phyloP scores from a whole-genome alignment of 1,284 basidiomycete genomes.

The Ceratorhiza oryzae-sativae region DNA sequence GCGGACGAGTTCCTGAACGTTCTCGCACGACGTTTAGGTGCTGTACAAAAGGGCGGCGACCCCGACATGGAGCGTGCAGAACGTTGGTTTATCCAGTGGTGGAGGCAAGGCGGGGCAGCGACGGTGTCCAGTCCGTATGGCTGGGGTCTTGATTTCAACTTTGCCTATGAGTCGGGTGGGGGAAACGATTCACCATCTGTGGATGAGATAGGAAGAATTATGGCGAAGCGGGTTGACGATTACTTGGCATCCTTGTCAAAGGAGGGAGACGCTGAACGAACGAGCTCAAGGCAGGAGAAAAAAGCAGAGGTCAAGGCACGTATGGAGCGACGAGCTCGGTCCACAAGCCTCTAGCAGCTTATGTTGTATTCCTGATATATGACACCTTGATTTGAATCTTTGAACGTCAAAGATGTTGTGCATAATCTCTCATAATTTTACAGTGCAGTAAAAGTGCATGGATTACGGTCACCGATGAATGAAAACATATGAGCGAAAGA shows the following conservation, averaged over 20 bases:
- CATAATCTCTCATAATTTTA: conserved; percentile 38
- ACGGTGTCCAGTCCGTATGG: conserved; percentile 57
- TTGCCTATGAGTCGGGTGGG: conserved; percentile 54
- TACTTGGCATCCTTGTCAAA: conserved; percentile 56
- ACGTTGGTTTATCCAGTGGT: conserved; percentile 82
- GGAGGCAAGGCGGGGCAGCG: conserved; percentile 76
- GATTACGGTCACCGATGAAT: conserved; percentile 35
- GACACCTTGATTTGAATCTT: background rate
- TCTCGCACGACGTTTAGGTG: conserved; percentile 79
- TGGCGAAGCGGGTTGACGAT: conserved; percentile 71
- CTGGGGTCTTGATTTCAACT: conserved; percentile 86
- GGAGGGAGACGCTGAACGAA: conserved; percentile 60
- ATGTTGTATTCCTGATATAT: background rate
- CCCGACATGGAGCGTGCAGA: conserved; percentile 74
- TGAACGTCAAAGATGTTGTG: conserved; percentile 35
- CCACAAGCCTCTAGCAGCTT: background rate
- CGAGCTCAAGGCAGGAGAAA: conserved; percentile 75
- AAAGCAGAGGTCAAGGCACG: conserved; percentile 60
- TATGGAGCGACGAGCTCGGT: background rate
- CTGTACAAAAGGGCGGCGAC: conserved; percentile 77
- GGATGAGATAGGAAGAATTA: conserved; percentile 52
- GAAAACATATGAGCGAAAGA: conserved; percentile 43
- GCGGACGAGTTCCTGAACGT: conserved; percentile 69
- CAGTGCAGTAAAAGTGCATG: conserved; percentile 38
- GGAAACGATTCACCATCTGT: conserved; percentile 44